phyloP scores from a whole-genome alignment of 2,329 filamentous ascomycete genomes.

The Teratosphaeria destructans region DNA sequence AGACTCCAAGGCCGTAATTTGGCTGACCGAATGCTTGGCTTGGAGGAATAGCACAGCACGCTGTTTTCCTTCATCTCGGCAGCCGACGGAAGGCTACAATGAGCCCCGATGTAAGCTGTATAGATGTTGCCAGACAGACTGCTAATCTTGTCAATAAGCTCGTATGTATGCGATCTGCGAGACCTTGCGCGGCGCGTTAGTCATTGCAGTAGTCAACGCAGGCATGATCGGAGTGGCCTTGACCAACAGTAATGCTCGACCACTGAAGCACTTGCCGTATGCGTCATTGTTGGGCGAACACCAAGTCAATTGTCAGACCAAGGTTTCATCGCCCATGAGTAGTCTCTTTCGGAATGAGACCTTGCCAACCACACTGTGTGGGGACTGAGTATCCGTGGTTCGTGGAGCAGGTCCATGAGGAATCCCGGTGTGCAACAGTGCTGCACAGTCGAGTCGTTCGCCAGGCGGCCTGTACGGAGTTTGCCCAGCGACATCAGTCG shows the following conservation, averaged over 20 bases:
- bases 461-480: too few relatives aligned
- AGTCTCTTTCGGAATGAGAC: too few relatives aligned
- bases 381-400: too few relatives aligned
- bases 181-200: neutral
- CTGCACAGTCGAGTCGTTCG: too few relatives aligned
- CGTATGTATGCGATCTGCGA: neutral
- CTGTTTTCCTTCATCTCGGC: slow-evolving; percentile 20
- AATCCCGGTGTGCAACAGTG: too few relatives aligned
- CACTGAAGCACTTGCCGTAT: neutral
- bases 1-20: slow-evolving; percentile 16
- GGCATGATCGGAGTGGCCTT: neutral
- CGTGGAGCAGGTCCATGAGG: too few relatives aligned
- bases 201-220: neutral
- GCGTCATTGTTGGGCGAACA: neutral
- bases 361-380: too few relatives aligned
- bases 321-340: too few relatives aligned
- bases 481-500: too few relatives aligned
- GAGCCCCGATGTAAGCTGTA: slow-evolving; percentile 24
- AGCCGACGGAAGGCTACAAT: slow-evolving; percentile 28
- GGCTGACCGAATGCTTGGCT: slow-evolving; percentile 12
- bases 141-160: neutral
- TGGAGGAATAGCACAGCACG: slow-evolving; percentile 22
- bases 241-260: neutral
- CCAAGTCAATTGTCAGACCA: neutral
- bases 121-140: neutral